A percentile compares a stretch with the other conserved stretches of the same genome.
Evolutionary conservation across 2,329 filamentous ascomycete genomes (phyloP).

Genomic region (Tolypocladium ovalisporum): DNA sequence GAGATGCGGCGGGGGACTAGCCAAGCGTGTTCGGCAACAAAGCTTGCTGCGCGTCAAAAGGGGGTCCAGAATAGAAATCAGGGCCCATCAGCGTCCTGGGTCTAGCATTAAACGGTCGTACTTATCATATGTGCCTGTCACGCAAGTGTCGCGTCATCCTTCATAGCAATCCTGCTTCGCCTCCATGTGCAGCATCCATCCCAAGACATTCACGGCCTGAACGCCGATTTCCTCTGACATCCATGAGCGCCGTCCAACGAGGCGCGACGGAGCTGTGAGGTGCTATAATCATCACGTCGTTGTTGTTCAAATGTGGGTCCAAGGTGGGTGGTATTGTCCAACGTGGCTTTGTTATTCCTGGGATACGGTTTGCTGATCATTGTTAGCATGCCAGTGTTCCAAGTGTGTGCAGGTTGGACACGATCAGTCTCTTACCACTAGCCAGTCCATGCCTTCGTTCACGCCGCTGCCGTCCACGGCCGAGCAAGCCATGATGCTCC

Average conservation of each 20-base stretch:
- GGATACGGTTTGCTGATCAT: slow-evolving; percentile 23
- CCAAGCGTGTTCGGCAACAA: neutral
- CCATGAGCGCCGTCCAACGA: slow-evolving; percentile 14
- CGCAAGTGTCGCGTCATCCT: neutral
- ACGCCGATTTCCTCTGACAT: slow-evolving; percentile 7
- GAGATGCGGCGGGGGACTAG: neutral
- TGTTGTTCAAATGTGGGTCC: slow-evolving; percentile 17
- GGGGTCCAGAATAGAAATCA: neutral
- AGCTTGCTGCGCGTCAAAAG: neutral
- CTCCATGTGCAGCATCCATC: neutral
- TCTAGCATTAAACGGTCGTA: slow-evolving; percentile 9
- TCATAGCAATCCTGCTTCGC: neutral
- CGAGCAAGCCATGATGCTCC: slow-evolving; percentile 97
- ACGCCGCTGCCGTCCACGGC: slow-evolving; percentile 93
- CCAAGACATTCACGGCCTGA: neutral
- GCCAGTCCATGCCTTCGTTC: slow-evolving; percentile 97
- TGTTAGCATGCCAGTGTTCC: neutral
- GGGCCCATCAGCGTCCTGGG: neutral
- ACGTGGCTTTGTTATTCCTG: slow-evolving; percentile 15
- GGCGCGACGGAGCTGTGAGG: slow-evolving; percentile 15
- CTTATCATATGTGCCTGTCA: slow-evolving; percentile 4
- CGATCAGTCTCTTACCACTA: slow-evolving; percentile 57
- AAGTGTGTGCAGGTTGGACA: neutral
- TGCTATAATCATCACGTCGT: slow-evolving; percentile 18
- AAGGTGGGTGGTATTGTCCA: slow-evolving; percentile 8